Base-by-base conservation (phyloP, 2,329 filamentous ascomycete genomes). In the Niveomyces coronatus region DNA sequence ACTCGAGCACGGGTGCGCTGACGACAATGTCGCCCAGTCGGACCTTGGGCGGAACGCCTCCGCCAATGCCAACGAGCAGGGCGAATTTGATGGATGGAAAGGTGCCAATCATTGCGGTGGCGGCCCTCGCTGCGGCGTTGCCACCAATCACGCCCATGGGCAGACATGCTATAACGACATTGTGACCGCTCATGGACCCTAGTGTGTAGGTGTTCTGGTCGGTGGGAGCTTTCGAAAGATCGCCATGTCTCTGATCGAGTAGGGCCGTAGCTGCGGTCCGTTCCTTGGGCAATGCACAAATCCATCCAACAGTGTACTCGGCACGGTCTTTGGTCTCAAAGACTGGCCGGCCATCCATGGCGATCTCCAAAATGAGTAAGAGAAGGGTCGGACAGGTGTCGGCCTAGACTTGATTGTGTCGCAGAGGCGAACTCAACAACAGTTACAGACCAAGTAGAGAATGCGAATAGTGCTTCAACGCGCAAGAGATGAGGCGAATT, bases 261-360 rank as follows among this genome's bases (percentile, higher is more conserved):
- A 59, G 48, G 8, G 37, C 48, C 31, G 44, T 40, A 2, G 52
- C 49, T 1, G 53, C 56, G 5, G 52, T 46, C 20, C 52, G 48
- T 40, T 61, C 56, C 31, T 47, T 33, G 1, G 47, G 46, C 7
- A 61, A 45, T 1, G 57, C 57, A 39, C 52, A 53, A 5, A 59
- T 41, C 55, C 55, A 61, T 35, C 49, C 55, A 6, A 60, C 47
- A 2, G 50, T 53, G 33, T 58, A 60, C 6, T 35, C 23, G 23
- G 8, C 23, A 13, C 13, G 23, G 23, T n/a, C n/a, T n/a, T n/a
- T n/a, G n/a, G n/a, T n/a, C n/a, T n/a, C n/a, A n/a, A n/a, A n/a
- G n/a, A n/a, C n/a, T n/a, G n/a, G n/a, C n/a, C n/a, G n/a, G n/a
- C n/a, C n/a, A n/a, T n/a, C n/a, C n/a, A n/a, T n/a, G n/a, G n/a